These are phyloP conservation scores for Yamadazyma siamensis DNA, from an alignment of 1,139 yeast genomes.

Conservation along the genomic window DNA sequence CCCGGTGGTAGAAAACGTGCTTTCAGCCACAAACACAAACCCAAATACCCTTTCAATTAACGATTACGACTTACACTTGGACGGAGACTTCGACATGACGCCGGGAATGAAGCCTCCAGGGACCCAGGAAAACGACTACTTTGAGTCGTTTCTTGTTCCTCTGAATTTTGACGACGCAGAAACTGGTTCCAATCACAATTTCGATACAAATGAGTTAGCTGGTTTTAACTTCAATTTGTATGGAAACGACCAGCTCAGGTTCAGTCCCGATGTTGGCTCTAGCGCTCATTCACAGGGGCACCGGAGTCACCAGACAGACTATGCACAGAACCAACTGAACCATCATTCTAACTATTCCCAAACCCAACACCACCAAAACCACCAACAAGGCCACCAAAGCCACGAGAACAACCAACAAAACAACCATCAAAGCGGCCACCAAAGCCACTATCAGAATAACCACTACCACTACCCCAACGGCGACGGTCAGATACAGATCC, in stretches of 20 bases:
- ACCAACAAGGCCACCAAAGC: neutral
- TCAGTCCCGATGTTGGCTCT: too few relatives aligned
- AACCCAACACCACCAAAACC: neutral
- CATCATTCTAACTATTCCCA: neutral
- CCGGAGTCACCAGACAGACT: neutral
- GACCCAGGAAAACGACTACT: slow-evolving; percentile 29
- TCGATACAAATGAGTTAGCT: slow-evolving; percentile 14
- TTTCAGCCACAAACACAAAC: slow-evolving; percentile 1
- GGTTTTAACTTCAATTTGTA: slow-evolving; percentile 23
- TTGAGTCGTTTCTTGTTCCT: slow-evolving; percentile 20
- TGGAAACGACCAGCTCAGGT: slow-evolving; percentile 6
- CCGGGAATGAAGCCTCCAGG: slow-evolving; percentile 45
- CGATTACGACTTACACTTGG: slow-evolving; percentile 14
- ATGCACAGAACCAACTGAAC: too few relatives aligned
- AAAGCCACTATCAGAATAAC: neutral
- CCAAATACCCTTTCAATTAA: slow-evolving; percentile 4
- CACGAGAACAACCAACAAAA: neutral
- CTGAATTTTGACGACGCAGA: slow-evolving; percentile 9
- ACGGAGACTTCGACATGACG: slow-evolving; percentile 21
- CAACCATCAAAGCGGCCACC: neutral
- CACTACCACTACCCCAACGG: neutral
- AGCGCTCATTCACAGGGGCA: neutral
- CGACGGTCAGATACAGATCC: neutral
- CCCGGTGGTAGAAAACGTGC: too few relatives aligned
- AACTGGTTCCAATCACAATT: neutral